phyloP scores from a whole-genome alignment of 495 filamentous ascomycete genomes.

The Patellaria atrata region DNA sequence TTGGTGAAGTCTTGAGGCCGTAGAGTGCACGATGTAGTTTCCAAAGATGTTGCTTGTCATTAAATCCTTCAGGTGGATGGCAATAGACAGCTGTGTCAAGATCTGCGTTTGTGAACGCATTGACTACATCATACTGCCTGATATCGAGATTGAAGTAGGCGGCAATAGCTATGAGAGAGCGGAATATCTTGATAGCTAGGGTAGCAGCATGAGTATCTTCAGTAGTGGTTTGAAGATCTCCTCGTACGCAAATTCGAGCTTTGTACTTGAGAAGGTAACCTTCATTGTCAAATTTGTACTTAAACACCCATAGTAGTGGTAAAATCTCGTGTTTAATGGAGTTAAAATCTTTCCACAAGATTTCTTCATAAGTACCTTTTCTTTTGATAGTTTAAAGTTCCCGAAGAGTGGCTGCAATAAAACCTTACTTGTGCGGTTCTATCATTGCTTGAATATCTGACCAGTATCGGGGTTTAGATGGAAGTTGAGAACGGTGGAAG shows the following conservation, averaged over 20 bases:
- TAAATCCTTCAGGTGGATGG: constrained; percentile 3
- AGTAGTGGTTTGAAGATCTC: constrained; percentile 5
- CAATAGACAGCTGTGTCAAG: neutral
- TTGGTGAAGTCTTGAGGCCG: constrained; percentile 6
- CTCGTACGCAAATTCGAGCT: constrained; percentile 6
- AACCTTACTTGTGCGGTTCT: neutral
- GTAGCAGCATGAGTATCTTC: constrained; percentile 9
- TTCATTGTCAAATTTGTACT: constrained; percentile 13
- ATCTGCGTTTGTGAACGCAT: constrained; percentile 4
- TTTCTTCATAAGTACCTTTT: neutral
- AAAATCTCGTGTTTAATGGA: constrained; percentile 3
- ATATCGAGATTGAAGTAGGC: constrained; percentile 2
- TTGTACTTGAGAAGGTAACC: constrained; percentile 9
- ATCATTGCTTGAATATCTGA: neutral
- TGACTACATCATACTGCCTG: constrained; percentile 5
- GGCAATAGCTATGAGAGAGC: constrained; percentile 4
- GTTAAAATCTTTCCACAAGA: constrained; percentile 3
- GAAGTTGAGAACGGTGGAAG: constrained; percentile 1
- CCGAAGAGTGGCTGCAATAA: neutral
- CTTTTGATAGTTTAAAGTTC: constrained; percentile 4
- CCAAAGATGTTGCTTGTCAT: neutral
- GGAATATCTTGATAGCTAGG: constrained; percentile 4
- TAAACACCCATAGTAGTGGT: constrained; percentile 14
- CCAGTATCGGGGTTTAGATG: neutral
- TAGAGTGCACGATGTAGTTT: constrained; percentile 8